Evolutionary conservation across 2,329 filamentous ascomycete genomes (phyloP).

Genomic region (Calonectria multiphialidica): DNA sequence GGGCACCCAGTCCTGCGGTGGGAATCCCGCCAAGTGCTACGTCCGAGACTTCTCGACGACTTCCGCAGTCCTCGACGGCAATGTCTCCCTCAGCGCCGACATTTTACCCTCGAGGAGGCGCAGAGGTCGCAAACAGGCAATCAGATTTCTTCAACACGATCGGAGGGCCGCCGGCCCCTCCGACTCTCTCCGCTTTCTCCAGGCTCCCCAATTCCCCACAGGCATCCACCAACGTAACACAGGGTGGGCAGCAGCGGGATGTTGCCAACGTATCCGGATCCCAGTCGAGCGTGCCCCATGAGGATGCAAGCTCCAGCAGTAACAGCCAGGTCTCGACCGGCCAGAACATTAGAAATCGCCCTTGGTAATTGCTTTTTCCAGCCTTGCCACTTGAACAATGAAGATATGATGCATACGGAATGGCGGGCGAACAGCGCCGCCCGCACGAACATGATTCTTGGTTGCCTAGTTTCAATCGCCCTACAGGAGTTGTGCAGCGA

Average conservation of each 20-base stretch:
- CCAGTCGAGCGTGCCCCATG: background rate
- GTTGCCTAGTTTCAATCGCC: background rate
- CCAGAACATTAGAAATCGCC: slow-evolving; percentile 26
- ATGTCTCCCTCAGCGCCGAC: slow-evolving; percentile 30
- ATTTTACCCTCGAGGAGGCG: slow-evolving; percentile 22
- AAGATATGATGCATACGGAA: background rate
- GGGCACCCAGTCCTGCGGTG: background rate
- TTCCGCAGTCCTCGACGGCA: slow-evolving; percentile 11
- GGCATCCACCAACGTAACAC: slow-evolving; percentile 1
- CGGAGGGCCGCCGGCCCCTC: background rate
- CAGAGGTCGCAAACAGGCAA: background rate
- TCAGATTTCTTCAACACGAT: background rate
- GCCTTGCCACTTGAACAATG: background rate
- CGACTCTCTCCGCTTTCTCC: background rate
- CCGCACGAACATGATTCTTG: background rate
- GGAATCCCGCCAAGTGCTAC: background rate
- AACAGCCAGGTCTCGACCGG: background rate
- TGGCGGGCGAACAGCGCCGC: background rate
- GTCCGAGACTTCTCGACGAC: slow-evolving; percentile 14
- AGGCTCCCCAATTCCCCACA: slow-evolving; percentile 28
- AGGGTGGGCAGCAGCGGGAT: slow-evolving; percentile 14
- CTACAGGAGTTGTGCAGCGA: background rate
- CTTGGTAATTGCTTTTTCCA: slow-evolving; percentile 25
- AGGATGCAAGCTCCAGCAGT: background rate
- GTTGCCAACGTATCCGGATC: slow-evolving; percentile 17